These are phyloP conservation scores for Penicillium fuscoglaucum DNA, from an alignment of 2,329 filamentous ascomycete species.

Conservation along the genomic window DNA sequence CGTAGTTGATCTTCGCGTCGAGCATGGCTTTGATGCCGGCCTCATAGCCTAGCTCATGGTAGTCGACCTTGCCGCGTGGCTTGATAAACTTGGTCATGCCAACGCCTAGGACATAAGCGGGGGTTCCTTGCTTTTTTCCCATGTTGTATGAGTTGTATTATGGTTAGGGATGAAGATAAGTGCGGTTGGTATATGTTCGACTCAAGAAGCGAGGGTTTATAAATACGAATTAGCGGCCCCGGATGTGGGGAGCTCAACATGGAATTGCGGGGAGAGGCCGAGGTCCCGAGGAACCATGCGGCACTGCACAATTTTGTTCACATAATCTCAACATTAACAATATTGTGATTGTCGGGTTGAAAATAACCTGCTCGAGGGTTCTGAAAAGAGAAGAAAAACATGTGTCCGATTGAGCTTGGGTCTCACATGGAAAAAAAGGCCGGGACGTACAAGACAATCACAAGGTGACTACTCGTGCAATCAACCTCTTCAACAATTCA, in stretches of 20 bases:
- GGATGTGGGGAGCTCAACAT: constrained; percentile 14
- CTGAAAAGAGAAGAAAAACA: neutral
- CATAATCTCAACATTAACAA: neutral
- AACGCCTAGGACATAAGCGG: constrained; percentile 88
- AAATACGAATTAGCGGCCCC: constrained; percentile 1
- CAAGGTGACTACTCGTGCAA: neutral
- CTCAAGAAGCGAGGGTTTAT: neutral
- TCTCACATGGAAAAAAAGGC: neutral
- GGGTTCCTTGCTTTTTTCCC: constrained; percentile 53
- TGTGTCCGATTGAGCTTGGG: neutral
- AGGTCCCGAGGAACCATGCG: constrained; percentile 35
- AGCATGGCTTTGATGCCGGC: constrained; percentile 84
- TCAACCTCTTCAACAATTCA: neutral
- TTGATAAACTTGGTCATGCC: constrained; percentile 99
- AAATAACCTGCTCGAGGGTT: neutral
- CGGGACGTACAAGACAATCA: neutral
- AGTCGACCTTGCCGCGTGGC: constrained; percentile 88
- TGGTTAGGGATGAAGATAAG: neutral
- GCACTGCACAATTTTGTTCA: constrained; percentile 5
- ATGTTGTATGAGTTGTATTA: constrained; percentile 44
- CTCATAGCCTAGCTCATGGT: constrained; percentile 91
- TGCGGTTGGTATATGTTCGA: neutral
- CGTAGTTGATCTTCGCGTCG: constrained; percentile 80
- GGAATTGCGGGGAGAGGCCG: constrained; percentile 34
- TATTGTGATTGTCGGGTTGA: neutral